Evolutionary conservation across 768 basidiomycete species (phyloP).

Genomic region (Russula vinacea): DNA sequence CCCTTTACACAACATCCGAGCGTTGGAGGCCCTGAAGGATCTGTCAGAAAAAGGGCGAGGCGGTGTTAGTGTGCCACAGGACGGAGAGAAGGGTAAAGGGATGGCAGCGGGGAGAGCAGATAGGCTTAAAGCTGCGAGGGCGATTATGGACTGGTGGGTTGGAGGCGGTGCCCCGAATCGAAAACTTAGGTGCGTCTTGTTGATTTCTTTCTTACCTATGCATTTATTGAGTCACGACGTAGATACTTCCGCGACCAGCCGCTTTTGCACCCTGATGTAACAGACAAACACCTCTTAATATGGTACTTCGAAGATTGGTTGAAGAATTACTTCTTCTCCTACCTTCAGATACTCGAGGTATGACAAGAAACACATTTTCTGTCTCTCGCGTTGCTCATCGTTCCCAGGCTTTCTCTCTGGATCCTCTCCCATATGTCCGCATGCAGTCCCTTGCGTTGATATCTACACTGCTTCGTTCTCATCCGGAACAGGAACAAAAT

Average conservation of each 20-base stretch:
- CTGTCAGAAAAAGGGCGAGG: conserved; percentile 78
- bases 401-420: conserved; percentile 68
- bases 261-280: conserved; percentile 55
- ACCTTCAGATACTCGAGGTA: conserved; percentile 89
- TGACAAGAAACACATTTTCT: conserved; percentile 25
- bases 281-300: conserved; percentile 68
- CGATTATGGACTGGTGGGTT: conserved; percentile 96
- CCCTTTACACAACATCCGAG: conserved; percentile 80
- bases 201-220: not conserved
- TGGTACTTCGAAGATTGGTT: conserved; percentile 98
- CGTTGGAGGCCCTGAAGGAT: conserved; percentile 66
- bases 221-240: not conserved
- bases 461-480: conserved; percentile 75
- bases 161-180: conserved; percentile 86
- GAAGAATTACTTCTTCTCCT: conserved; percentile 93
- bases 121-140: conserved; percentile 83
- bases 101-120: conserved; percentile 68
- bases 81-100: conserved; percentile 20
- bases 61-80: conserved; percentile 47
- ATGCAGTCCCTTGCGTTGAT: conserved; percentile 47
- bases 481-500: conserved; percentile 98
- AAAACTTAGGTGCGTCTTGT: conserved; percentile 70
- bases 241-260: conserved; percentile 94
- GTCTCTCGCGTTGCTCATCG: not conserved
- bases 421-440: conserved; percentile 39